These are phyloP conservation scores for Simplicillium sp. DNA, from an alignment of 2,329 filamentous ascomycete species.

Conservation along the genomic window DNA sequence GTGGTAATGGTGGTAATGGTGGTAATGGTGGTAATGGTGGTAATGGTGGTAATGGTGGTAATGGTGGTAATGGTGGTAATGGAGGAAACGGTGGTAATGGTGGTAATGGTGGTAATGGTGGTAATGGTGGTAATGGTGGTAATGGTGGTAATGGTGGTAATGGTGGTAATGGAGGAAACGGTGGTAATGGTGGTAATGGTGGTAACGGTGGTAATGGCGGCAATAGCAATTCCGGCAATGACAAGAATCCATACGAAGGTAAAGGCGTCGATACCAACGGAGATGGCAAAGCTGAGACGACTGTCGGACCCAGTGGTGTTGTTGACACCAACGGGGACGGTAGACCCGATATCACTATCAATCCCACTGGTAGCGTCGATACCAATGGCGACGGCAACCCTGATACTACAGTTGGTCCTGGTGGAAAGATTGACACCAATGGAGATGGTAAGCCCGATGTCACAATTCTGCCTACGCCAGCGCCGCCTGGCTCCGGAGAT, in stretches of 20 bases:
- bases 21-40: constrained; percentile 1
- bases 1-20: background rate
- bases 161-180: background rate
- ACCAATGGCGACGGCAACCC: constrained; percentile 3
- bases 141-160: background rate
- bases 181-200: constrained; percentile 1
- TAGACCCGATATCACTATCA: constrained; percentile 1
- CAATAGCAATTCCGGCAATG: no score
- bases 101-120: background rate
- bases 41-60: background rate
- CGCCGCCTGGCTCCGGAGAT: background rate
- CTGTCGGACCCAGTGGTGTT: no score
- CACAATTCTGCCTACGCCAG: no score
- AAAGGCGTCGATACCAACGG: constrained; percentile 1
- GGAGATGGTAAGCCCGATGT: constrained; percentile 3
- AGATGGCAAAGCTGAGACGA: no score
- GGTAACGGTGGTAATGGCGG: background rate
- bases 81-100: background rate
- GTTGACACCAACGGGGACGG: constrained; percentile 3
- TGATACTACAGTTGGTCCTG: background rate
- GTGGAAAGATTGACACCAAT: background rate
- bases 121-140: background rate
- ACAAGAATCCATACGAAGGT: no score
- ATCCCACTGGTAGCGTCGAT: background rate
- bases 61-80: background rate